Conservation (phyloP, 495 filamentous ascomycete species). For the Trypethelium eluteriae region DNA sequence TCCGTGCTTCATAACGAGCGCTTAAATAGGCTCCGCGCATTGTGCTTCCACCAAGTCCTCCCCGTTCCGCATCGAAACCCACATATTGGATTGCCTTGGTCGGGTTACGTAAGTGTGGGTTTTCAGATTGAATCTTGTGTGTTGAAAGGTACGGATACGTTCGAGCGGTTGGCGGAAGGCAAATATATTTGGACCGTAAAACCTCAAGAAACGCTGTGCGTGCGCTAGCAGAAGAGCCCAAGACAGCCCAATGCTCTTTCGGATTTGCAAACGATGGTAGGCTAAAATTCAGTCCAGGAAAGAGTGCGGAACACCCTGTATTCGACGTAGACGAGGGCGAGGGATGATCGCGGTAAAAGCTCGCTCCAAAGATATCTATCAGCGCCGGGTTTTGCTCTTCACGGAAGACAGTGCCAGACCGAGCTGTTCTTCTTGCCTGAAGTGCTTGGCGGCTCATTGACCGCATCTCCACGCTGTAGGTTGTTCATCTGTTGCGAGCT, state of each 20-base stretch:
- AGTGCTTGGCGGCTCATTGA: background rate
- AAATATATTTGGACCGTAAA: slow-evolving; percentile 64
- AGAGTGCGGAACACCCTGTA: slow-evolving; percentile 51
- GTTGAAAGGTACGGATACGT: slow-evolving; percentile 67
- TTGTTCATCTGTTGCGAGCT: background rate
- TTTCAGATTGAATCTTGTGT: slow-evolving; percentile 49
- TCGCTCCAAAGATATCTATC: slow-evolving; percentile 64
- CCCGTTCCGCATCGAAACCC: slow-evolving; percentile 55
- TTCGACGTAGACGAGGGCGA: slow-evolving; percentile 36
- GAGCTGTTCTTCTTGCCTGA: background rate
- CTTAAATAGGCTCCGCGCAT: slow-evolving; percentile 71
- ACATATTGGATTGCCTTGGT: slow-evolving; percentile 69
- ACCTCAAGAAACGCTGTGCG: slow-evolving; percentile 72
- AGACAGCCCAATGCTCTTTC: slow-evolving; percentile 61
- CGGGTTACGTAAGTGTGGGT: slow-evolving; percentile 49
- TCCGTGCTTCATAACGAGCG: slow-evolving; percentile 81
- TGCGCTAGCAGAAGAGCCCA: slow-evolving; percentile 62
- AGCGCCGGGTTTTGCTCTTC: slow-evolving; percentile 28
- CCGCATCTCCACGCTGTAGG: background rate
- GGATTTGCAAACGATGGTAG: slow-evolving; percentile 45
- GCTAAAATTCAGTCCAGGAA: slow-evolving; percentile 57
- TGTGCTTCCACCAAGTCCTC: slow-evolving; percentile 46
- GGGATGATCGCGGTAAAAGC: slow-evolving; percentile 76
- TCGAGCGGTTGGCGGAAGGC: slow-evolving; percentile 62
- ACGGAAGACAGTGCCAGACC: background rate